Percentiles rank a stretch among this genome's conserved stretches.
Evolutionary conservation across 331 rosid genomes (phyloP).

Genomic region (Pyracantha coccinea): DNA sequence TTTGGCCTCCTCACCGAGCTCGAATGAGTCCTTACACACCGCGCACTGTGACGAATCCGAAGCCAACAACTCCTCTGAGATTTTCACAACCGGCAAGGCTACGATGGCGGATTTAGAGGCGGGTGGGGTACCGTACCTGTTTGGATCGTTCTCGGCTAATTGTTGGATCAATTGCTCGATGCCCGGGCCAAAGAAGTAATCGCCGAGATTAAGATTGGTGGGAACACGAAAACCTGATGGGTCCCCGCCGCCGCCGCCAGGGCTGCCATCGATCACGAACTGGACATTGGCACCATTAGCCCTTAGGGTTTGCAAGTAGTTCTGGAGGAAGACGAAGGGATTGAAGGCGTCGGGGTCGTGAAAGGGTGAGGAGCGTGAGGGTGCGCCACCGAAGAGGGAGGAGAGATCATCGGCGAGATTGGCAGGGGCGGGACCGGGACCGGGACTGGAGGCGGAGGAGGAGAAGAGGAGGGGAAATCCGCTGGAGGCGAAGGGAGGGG

Average conservation of each 20-base stretch:
- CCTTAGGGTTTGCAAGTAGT: constrained; percentile 54
- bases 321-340: constrained; percentile 60
- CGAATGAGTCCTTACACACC: constrained; percentile 75
- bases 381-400: constrained; percentile 40
- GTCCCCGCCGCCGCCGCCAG: constrained; percentile 32
- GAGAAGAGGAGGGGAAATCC: constrained; percentile 35
- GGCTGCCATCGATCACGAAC: constrained; percentile 43
- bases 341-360: constrained; percentile 48
- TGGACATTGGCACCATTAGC: constrained; percentile 63
- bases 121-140: constrained; percentile 78
- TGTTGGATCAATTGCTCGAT: constrained; percentile 92
- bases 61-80: constrained; percentile 48
- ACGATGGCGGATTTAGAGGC: constrained; percentile 60
- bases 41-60: constrained; percentile 84
- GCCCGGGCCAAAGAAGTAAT: constrained; percentile 87
- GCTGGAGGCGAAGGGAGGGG: constrained; percentile 18
- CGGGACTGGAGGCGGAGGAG: constrained; percentile 1
- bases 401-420: constrained; percentile 43
- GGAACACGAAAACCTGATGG: constrained; percentile 38
- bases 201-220: constrained; percentile 56
- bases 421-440: neutral
- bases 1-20: constrained; percentile 55
- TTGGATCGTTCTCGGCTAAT: constrained; percentile 84
- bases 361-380: constrained; percentile 24
- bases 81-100: constrained; percentile 44